Percentiles rank a stretch among this genome's conserved stretches.
These are phyloP conservation scores for Salix purpurea DNA, from an alignment of 345 rosid species.

Conservation along the genomic window DNA sequence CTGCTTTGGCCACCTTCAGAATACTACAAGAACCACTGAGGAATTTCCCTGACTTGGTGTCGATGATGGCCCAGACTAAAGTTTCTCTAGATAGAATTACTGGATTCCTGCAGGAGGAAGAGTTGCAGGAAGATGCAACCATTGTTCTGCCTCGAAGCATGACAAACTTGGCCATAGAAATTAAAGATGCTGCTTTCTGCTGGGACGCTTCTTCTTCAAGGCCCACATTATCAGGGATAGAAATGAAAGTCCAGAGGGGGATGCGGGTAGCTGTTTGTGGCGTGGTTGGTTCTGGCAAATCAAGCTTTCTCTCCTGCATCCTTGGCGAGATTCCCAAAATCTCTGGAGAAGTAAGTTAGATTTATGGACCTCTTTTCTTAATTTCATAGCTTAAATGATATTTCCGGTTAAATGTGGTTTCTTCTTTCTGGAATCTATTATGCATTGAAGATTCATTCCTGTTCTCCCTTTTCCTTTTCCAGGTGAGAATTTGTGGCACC, in stretches of 20 bases:
- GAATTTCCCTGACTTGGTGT: constrained; percentile 96
- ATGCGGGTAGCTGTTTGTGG: constrained; percentile 99
- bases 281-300: constrained; percentile 94
- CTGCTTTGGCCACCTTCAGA: constrained; percentile 98
- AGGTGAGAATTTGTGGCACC: constrained; percentile 92
- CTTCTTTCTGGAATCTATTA: constrained; percentile 2
- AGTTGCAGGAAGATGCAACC: constrained; percentile 91
- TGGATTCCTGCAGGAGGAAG: constrained; percentile 94
- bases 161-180: constrained; percentile 68
- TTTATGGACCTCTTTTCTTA: constrained; percentile 13
- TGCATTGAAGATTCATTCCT: constrained; percentile 13
- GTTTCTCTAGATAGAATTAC: constrained; percentile 98
- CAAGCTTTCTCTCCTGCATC: constrained; percentile 95
- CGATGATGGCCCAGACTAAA: constrained; percentile 98
- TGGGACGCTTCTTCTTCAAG: constrained; percentile 79
- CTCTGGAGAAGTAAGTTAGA: constrained; percentile 85
- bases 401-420: constrained; percentile 8
- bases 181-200: constrained; percentile 69
- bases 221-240: constrained; percentile 71
- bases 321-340: constrained; percentile 98
- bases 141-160: constrained; percentile 66
- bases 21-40: constrained; percentile 98
- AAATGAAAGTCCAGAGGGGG: constrained; percentile 78
- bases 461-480: constrained; percentile 24
- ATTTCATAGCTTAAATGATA: constrained; percentile 9